Percentiles rank a stretch among this genome's conserved stretches.
phyloP scores from a whole-genome alignment of 768 basidiomycete species.

The Glaciozyma martinii region DNA sequence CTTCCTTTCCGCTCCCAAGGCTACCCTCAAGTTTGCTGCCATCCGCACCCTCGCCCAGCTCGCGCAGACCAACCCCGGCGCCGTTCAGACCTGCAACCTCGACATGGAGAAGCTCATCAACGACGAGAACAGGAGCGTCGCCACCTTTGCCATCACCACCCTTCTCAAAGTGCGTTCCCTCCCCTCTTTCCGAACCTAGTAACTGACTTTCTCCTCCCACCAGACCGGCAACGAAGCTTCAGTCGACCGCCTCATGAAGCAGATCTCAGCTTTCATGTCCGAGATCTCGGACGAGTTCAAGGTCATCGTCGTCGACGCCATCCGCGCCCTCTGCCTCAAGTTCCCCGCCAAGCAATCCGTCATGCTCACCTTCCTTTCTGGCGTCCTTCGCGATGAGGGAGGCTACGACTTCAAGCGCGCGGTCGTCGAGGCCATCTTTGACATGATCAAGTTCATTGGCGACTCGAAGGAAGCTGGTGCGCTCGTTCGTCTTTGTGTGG shows the following conservation, averaged over 20 bases:
- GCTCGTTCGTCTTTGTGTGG: constrained; percentile 7
- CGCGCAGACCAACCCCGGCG: constrained; percentile 72
- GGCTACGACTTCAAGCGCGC: constrained; percentile 99
- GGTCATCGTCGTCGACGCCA: constrained; percentile 98
- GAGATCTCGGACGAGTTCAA: constrained; percentile 99
- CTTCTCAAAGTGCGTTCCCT: constrained; percentile 65
- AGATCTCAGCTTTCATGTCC: constrained; percentile 96
- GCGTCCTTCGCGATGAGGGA: constrained; percentile 93
- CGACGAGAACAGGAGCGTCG: constrained; percentile 88
- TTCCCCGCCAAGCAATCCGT: constrained; percentile 94
- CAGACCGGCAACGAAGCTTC: constrained; percentile 98
- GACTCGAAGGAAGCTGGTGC: constrained; percentile 83
- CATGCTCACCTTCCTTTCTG: constrained; percentile 95
- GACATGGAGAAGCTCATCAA: constrained; percentile 95
- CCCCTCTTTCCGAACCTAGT: background rate
- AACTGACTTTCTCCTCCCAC: constrained; percentile 1
- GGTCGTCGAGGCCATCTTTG: constrained; percentile 97
- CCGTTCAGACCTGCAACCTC: constrained; percentile 85
- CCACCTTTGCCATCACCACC: constrained; percentile 97
- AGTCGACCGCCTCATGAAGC: constrained; percentile 97
- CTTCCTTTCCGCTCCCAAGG: constrained; percentile 90
- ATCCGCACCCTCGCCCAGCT: constrained; percentile 87
- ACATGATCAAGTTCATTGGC: constrained; percentile 96
- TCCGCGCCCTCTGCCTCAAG: constrained; percentile 95
- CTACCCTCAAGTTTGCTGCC: constrained; percentile 92